These are phyloP conservation scores for Aspergillus persii DNA, from an alignment of 2,329 filamentous ascomycete species.

Conservation along the genomic window DNA sequence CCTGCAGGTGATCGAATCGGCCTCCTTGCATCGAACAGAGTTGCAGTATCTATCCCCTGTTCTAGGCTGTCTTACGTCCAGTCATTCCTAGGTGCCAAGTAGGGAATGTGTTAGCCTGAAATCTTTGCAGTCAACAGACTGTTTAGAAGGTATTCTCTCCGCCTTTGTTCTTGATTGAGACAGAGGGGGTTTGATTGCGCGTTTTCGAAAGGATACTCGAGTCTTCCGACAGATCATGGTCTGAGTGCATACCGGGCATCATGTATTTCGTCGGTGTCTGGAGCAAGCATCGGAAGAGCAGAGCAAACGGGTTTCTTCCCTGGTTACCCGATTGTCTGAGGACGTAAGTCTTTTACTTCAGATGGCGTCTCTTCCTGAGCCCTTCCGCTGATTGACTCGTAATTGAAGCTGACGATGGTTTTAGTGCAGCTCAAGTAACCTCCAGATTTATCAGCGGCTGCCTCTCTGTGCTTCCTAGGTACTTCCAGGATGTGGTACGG, in stretches of 20 bases:
- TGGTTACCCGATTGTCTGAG: conserved; percentile 24
- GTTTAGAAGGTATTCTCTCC: neutral
- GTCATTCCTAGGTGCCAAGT: neutral
- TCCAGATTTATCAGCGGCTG: conserved; percentile 25
- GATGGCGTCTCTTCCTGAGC: neutral
- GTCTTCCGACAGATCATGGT: neutral
- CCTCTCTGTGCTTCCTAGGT: conserved; percentile 22
- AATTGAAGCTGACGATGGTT: neutral
- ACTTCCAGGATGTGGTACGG: conserved; percentile 21
- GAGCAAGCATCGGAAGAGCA: conserved; percentile 16
- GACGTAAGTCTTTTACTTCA: conserved; percentile 20
- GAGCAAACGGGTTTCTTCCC: conserved; percentile 20
- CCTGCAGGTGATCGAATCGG: neutral
- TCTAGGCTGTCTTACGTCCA: neutral
- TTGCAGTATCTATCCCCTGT: neutral
- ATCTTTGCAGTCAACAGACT: neutral
- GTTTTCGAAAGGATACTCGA: neutral
- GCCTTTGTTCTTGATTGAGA: neutral
- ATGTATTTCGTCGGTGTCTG: conserved; percentile 23
- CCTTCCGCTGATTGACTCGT: neutral
- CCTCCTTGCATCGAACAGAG: neutral
- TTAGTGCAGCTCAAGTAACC: conserved; percentile 24
- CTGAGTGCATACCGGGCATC: conserved; percentile 22
- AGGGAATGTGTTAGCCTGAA: neutral
- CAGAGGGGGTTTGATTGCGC: neutral